Percentiles rank a stretch among this genome's conserved stretches.
Evolutionary conservation across 1,284 basidiomycete genomes (phyloP).

Genomic region (Prillingera fragicola): DNA sequence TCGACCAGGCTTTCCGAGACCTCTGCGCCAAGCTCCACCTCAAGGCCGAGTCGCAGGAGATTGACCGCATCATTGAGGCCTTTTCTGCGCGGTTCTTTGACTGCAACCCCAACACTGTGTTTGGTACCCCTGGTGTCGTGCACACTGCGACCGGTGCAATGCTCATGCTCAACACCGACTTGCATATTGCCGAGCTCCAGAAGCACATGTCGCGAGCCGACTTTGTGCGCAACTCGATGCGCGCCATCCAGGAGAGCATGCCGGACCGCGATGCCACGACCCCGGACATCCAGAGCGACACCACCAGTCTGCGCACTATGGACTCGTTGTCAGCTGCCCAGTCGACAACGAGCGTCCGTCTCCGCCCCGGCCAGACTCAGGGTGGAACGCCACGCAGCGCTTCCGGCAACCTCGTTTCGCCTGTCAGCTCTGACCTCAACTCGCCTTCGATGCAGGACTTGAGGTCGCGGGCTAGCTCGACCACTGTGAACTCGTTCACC

Average conservation of each 20-base stretch:
- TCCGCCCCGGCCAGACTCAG: constrained; percentile 12
- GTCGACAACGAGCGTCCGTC: constrained; percentile 17
- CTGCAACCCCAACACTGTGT: constrained; percentile 74
- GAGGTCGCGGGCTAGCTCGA: constrained; percentile 25
- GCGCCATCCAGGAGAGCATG: constrained; percentile 59
- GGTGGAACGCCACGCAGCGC: constrained; percentile 26
- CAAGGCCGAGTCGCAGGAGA: constrained; percentile 94
- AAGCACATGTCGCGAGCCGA: constrained; percentile 89
- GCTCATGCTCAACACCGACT: constrained; percentile 90
- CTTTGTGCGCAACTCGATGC: constrained; percentile 87
- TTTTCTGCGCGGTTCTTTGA: constrained; percentile 86
- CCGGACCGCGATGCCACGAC: constrained; percentile 50
- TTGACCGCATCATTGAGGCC: constrained; percentile 89
- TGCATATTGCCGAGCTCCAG: constrained; percentile 86
- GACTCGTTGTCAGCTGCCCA: constrained; percentile 23
- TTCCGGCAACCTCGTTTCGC: constrained; percentile 22
- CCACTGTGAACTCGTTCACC: constrained; percentile 30
- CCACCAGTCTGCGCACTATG: constrained; percentile 48
- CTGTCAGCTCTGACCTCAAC: constrained; percentile 16
- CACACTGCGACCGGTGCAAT: constrained; percentile 91
- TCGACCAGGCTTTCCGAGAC: constrained; percentile 84
- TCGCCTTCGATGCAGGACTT: constrained; percentile 20
- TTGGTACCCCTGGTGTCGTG: constrained; percentile 82
- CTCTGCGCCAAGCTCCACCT: constrained; percentile 87
- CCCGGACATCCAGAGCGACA: constrained; percentile 65